phyloP scores from a whole-genome alignment of 805 yeast species.

The Candida lessepsii region DNA sequence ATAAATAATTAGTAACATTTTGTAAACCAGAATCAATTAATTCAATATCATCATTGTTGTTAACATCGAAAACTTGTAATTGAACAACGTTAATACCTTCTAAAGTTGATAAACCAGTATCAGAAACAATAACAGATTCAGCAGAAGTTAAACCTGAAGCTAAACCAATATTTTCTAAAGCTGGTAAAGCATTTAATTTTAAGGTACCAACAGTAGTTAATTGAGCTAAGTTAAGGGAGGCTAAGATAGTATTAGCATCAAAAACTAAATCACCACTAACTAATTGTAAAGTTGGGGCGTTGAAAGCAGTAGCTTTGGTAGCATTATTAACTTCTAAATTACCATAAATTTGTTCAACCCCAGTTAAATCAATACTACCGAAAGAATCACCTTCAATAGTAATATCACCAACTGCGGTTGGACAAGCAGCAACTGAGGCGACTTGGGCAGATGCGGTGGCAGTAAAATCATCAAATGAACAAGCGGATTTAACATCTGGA shows the following conservation, averaged over 20 bases:
- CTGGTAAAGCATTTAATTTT: conserved; percentile 82
- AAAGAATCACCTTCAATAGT: conserved; percentile 59
- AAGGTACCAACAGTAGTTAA: conserved; percentile 81
- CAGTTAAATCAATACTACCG: conserved; percentile 66
- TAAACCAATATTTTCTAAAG: conserved; percentile 69
- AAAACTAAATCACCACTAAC: conserved; percentile 72
- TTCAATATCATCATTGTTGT: conserved; percentile 84
- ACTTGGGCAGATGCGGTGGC: conserved; percentile 81
- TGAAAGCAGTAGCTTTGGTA: conserved; percentile 56
- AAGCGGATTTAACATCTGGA: conserved; percentile 57
- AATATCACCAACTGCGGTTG: conserved; percentile 78
- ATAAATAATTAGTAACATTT: conserved; percentile 70
- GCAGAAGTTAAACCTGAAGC: conserved; percentile 68
- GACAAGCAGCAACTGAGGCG: conserved; percentile 70
- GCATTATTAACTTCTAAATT: conserved; percentile 66
- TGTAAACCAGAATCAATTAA: conserved; percentile 69
- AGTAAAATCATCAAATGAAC: conserved; percentile 64
- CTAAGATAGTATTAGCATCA: conserved; percentile 61
- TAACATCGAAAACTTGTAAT: conserved; percentile 64
- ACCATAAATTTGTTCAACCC: conserved; percentile 77
- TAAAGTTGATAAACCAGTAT: conserved; percentile 67
- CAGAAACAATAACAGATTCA: conserved; percentile 65
- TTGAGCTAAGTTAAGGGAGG: conserved; percentile 69
- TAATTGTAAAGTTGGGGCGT: conserved; percentile 76
- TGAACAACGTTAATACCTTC: conserved; percentile 58